A percentile compares a stretch with the other conserved stretches of the same genome.
phyloP scores from a whole-genome alignment of 345 rosid species.

The Gynandropsis gynandra region DNA sequence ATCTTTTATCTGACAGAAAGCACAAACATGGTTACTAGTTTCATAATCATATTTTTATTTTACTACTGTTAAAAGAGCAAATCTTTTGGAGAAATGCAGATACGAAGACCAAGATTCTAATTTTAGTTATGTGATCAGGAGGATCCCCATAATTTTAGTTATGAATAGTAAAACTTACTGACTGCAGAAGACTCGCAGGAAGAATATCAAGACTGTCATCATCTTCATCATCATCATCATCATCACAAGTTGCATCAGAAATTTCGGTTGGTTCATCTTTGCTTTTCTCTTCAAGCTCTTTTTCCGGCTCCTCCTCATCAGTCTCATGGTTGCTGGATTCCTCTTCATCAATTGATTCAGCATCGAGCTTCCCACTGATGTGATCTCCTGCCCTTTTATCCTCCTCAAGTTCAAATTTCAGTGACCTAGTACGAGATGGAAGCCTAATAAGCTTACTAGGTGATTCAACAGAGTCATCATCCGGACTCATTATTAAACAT shows the following conservation, averaged over 20 bases:
- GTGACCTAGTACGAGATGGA: conserved; percentile 45
- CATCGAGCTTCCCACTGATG: not conserved
- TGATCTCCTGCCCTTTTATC: conserved; percentile 10
- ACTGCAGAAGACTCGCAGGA: conserved; percentile 41
- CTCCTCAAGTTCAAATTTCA: conserved; percentile 56
- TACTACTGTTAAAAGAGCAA: not conserved
- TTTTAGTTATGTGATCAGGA: too few species aligned
- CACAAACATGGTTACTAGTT: conserved; percentile 14
- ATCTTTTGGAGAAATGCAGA: too few species aligned
- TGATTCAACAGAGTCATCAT: conserved; percentile 26
- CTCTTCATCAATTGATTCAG: not conserved
- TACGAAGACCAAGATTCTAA: too few species aligned
- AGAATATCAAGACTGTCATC: conserved; percentile 36
- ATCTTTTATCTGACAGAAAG: conserved; percentile 47
- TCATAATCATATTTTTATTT: not conserved
- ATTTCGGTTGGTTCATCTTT: conserved; percentile 16
- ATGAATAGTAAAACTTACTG: conserved; percentile 34
- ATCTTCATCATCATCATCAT: conserved; percentile 17
- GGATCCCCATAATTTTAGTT: too few species aligned
- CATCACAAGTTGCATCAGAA: conserved; percentile 25
- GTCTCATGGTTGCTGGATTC: conserved; percentile 5
- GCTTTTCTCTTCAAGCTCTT: not conserved
- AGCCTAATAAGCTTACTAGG: conserved; percentile 45
- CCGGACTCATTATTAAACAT: conserved; percentile 53
- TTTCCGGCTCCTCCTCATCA: conserved; percentile 9